Percentiles rank a stretch among this genome's conserved stretches.
These are phyloP conservation scores for Arthrinium phaeospermum DNA, from an alignment of 2,329 filamentous ascomycete genomes.

Conservation along the genomic window DNA sequence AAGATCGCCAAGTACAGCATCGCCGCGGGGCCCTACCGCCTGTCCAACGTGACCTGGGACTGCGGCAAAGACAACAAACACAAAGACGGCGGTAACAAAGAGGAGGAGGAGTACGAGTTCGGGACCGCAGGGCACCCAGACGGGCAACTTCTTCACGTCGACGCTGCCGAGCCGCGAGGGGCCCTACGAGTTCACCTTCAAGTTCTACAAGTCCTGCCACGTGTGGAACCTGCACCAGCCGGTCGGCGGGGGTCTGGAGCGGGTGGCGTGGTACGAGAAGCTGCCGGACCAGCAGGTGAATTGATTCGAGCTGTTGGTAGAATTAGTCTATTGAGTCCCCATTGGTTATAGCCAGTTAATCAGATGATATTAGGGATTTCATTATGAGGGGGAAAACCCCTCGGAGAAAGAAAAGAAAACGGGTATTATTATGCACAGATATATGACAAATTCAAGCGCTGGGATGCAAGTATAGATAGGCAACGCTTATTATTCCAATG, in stretches of 20 bases:
- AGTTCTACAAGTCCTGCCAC: background rate
- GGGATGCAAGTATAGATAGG: background rate
- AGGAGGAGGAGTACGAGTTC: background rate
- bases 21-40: background rate
- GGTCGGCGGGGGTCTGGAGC: background rate
- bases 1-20: slow-evolving; percentile 1
- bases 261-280: background rate
- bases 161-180: background rate
- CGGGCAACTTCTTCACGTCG: background rate
- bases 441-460: too few species aligned
- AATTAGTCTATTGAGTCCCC: too few species aligned
- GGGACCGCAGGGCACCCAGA: background rate
- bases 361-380: too few species aligned
- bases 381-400: too few species aligned
- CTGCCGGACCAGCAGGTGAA: background rate
- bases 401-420: too few species aligned
- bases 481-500: background rate
- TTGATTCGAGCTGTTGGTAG: background rate
- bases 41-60: background rate
- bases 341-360: too few species aligned
- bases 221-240: background rate
- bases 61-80: background rate
- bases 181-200: background rate
- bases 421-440: too few species aligned
- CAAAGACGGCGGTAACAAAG: background rate